Conservation (phyloP, 352 stramenopile genomes). For the Phytophthora fragariae region DNA sequence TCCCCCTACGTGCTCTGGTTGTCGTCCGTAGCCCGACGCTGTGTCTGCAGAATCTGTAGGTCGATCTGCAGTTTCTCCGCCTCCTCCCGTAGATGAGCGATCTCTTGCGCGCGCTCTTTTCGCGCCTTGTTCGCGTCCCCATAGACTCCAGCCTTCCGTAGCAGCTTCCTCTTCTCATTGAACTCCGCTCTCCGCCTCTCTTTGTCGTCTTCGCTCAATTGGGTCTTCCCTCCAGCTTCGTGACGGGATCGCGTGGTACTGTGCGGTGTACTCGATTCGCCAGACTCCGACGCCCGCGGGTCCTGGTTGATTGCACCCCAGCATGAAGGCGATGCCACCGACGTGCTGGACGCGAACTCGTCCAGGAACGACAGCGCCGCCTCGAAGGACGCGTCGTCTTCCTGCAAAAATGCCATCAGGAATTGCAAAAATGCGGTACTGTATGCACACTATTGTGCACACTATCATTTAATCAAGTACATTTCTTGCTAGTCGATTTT, state of each 20-base stretch:
- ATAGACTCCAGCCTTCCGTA: constrained; percentile 27
- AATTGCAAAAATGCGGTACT: neutral
- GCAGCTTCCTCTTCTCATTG: constrained; percentile 29
- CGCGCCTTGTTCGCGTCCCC: constrained; percentile 40
- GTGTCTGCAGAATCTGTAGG: constrained; percentile 33
- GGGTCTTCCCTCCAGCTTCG: neutral
- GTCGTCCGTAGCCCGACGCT: neutral
- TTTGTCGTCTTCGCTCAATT: constrained; percentile 16
- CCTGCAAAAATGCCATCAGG: constrained; percentile 22
- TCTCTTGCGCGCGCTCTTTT: constrained; percentile 45
- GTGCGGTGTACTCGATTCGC: neutral
- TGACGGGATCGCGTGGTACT: neutral
- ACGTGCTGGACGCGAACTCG: constrained; percentile 4
- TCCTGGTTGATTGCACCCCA: neutral
- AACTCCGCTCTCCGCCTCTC: constrained; percentile 9
- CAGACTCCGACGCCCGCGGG: neutral
- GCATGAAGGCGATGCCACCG: neutral
- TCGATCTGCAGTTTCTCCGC: constrained; percentile 43
- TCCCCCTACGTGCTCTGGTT: neutral
- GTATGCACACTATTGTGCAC: neutral
- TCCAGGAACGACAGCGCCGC: constrained; percentile 19
- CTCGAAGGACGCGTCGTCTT: constrained; percentile 16
- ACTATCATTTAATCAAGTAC: no score
- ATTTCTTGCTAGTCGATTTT: neutral
- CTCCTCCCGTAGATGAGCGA: constrained; percentile 40